A percentile compares a stretch with the other conserved stretches of the same genome.
phyloP scores from a whole-genome alignment of 768 basidiomycete species.

The Coprinopsis sp. region DNA sequence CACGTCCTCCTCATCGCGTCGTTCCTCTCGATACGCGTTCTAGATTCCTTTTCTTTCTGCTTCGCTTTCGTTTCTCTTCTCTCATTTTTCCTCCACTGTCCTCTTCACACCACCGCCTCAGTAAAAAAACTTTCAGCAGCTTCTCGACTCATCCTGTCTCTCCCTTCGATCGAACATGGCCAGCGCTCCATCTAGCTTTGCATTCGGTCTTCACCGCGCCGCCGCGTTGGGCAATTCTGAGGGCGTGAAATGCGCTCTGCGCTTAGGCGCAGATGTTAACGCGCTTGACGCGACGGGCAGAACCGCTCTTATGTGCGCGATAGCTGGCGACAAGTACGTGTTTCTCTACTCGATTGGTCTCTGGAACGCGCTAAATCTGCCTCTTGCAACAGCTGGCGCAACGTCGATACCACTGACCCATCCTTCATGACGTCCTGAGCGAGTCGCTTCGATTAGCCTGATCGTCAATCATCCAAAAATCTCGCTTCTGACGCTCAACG shows the following conservation, averaged over 20 bases:
- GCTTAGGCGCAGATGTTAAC: constrained; percentile 64
- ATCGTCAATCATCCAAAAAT: constrained; percentile 53
- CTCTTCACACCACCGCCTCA: constrained; percentile 4
- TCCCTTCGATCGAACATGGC: constrained; percentile 15
- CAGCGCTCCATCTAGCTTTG: constrained; percentile 23
- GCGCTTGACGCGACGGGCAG: constrained; percentile 56
- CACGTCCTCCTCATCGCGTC: constrained; percentile 7
- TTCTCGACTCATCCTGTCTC: constrained; percentile 2
- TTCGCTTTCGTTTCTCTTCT: constrained; percentile 1
- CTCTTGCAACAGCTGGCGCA: constrained; percentile 51
- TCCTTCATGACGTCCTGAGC: constrained; percentile 54
- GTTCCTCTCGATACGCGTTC: background rate
- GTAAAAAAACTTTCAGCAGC: background rate
- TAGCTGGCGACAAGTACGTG: constrained; percentile 68
- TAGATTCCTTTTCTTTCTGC: constrained; percentile 6
- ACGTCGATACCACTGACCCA: constrained; percentile 66
- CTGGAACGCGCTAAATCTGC: background rate
- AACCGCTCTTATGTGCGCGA: constrained; percentile 61
- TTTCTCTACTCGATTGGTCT: constrained; percentile 8
- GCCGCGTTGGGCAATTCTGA: constrained; percentile 54
- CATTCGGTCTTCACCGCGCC: constrained; percentile 45
- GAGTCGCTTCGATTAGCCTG: constrained; percentile 53
- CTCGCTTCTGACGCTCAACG: constrained; percentile 67
- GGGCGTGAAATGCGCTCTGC: constrained; percentile 49
- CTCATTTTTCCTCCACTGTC: constrained; percentile 1